phyloP scores from a whole-genome alignment of 2,329 filamentous ascomycete species.

The Hirsutella rhossiliensis region DNA sequence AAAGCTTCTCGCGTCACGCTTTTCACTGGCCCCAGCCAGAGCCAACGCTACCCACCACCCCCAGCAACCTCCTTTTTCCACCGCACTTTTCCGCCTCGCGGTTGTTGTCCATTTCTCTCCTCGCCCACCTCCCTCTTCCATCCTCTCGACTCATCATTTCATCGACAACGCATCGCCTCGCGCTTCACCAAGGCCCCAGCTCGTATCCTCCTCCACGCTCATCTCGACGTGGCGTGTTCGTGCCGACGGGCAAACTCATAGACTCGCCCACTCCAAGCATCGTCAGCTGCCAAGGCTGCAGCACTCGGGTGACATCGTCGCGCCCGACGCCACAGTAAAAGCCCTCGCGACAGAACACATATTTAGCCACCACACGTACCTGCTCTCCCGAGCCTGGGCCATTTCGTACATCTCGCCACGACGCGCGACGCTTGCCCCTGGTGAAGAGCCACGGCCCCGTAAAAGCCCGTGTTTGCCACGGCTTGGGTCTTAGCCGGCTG shows the following conservation, averaged over 20 bases:
- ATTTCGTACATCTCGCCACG: conserved; percentile 9
- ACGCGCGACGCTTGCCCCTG: conserved; percentile 1
- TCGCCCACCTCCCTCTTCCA: background rate
- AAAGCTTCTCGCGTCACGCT: no score
- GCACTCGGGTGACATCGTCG: background rate
- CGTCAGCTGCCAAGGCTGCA: background rate
- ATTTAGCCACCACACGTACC: conserved; percentile 7
- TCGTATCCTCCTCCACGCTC: background rate
- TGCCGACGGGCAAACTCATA: background rate
- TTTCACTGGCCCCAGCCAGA: no score
- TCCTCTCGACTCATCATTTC: background rate
- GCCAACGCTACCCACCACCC: no score
- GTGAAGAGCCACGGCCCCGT: conserved; percentile 2
- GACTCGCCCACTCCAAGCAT: background rate
- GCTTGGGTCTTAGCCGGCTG: background rate
- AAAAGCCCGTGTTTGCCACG: conserved; percentile 1
- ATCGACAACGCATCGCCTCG: background rate
- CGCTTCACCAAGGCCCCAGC: background rate
- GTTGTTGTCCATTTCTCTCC: no score
- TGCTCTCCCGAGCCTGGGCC: conserved; percentile 2
- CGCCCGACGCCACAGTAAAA: background rate
- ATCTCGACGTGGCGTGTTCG: background rate
- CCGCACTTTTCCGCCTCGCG: no score
- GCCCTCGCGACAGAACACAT: background rate
- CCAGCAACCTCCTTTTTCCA: no score